Evolutionary conservation across 495 filamentous ascomycete genomes (phyloP).

Genomic region (Friedmanniomyces simplex): DNA sequence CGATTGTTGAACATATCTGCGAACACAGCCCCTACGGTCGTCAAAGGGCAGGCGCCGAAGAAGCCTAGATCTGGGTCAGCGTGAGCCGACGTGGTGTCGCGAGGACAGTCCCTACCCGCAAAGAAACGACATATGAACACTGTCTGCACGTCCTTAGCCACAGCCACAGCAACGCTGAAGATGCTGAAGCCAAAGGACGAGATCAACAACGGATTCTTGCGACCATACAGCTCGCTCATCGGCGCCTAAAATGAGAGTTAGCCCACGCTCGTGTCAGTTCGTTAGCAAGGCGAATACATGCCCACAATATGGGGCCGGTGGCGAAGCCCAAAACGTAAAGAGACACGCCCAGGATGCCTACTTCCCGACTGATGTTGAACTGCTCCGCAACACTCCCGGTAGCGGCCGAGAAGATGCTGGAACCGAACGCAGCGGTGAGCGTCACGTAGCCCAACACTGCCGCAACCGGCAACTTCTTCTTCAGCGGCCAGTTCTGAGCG

Average conservation of each 20-base stretch:
- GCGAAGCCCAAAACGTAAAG: constrained; percentile 31
- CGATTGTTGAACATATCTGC: constrained; percentile 69
- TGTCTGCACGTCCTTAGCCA: constrained; percentile 35
- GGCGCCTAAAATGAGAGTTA: constrained; percentile 3
- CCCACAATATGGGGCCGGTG: constrained; percentile 32
- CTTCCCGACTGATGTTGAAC: constrained; percentile 21
- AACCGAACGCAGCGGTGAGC: constrained; percentile 26
- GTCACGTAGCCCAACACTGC: constrained; percentile 29
- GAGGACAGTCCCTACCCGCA: constrained; percentile 2
- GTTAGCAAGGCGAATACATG: neutral
- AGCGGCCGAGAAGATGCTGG: constrained; percentile 26
- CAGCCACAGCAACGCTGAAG: constrained; percentile 26
- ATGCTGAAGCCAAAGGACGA: constrained; percentile 25
- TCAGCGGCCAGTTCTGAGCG: constrained; percentile 43
- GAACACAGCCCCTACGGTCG: constrained; percentile 42
- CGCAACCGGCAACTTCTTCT: constrained; percentile 33
- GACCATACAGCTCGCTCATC: constrained; percentile 29
- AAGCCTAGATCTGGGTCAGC: constrained; percentile 30
- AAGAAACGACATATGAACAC: constrained; percentile 45
- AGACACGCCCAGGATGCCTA: constrained; percentile 25
- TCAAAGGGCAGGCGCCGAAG: constrained; percentile 42
- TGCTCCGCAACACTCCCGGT: constrained; percentile 10
- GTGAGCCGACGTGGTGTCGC: constrained; percentile 22
- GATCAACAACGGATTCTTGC: constrained; percentile 23
- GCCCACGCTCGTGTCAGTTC: neutral